Conservation (phyloP, 768 basidiomycete species). For the Leccinum uliginosum region DNA sequence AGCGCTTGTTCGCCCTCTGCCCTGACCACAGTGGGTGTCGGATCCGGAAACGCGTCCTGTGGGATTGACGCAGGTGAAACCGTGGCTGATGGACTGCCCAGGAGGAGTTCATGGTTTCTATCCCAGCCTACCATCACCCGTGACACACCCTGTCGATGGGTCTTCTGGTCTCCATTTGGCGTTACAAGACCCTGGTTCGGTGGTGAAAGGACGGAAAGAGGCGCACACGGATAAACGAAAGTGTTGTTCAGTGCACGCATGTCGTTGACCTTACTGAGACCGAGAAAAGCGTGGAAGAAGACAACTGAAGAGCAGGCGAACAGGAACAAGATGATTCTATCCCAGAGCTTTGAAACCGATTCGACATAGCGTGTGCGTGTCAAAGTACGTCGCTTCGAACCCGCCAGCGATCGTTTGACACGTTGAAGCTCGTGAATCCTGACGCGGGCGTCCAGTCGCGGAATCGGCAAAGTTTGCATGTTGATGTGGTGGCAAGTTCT, state of each 20-base stretch:
- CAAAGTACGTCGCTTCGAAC: neutral
- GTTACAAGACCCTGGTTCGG: neutral
- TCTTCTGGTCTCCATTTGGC: neutral
- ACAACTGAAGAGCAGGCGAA: constrained; percentile 23
- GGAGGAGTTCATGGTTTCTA: constrained; percentile 16
- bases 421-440: neutral
- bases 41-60: constrained; percentile 22
- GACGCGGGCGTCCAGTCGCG: neutral
- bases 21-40: constrained; percentile 8
- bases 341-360: constrained; percentile 15
- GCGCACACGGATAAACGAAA: neutral
- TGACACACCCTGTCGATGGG: neutral
- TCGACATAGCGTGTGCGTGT: neutral
- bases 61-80: constrained; percentile 11
- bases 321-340: constrained; percentile 19
- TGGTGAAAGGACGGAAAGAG: neutral
- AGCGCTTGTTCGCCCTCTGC: neutral
- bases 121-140: constrained; percentile 18
- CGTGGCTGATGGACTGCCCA: neutral
- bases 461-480: constrained; percentile 9
- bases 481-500: constrained; percentile 2
- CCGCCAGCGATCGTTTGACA: neutral
- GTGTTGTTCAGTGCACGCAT: neutral
- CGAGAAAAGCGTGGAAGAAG: constrained; percentile 26
- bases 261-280: constrained; percentile 12